Evolutionary conservation across 257 asterid genomes (phyloP), one percentile per base, ranked within the genome.

Genomic region (Jacaranda mimosifolia): DNA sequence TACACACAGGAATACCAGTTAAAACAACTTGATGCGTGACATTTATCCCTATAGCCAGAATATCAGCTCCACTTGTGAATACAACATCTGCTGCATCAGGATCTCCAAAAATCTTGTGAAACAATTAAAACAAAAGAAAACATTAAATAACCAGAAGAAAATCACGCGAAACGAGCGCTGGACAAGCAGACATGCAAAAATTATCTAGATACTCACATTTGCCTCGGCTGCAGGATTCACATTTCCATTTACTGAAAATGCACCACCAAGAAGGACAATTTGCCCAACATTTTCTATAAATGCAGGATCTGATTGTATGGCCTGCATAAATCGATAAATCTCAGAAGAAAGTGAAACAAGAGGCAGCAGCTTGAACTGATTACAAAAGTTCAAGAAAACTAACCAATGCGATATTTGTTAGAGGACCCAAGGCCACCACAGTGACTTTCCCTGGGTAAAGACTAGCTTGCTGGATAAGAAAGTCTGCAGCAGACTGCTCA

Each of bases 181-280:
- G 32, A 26, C 32, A 26, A 26, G 52, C 62, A 57, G 62, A 79
- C 51, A 69, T 19, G 73, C 36, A n/a, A 43, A 35, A 59, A 69
- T 21, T 15, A 68, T 59, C 72, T 19, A 77, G n/a, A 81, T 10
- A 86, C 90, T 84, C 75, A 95, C 99, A 87, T 95, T 95, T 51
- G 99, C 99, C 86, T 95, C 99, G 10, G 99, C 94, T 80, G 99
- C 98, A 8, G 99, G 97, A 86, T 95, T 95, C 52, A 93, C 99
- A 72, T 95, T 95, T 81, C 99, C 98, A 57, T 95, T 95, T 56
- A 95, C 97, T 52, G 97, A 87, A 88, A 95, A 95, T 38, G 99
- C 96, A 77, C 99, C 99, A 79, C 99, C 98, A 77, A 95, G 99
- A 86, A 95, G 73, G 81, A 90, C 91, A 78, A 95, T 93, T 85